Evolutionary conservation across 78 protist species (phyloP).

Genomic region (Dictyostelium purpureum): DNA sequence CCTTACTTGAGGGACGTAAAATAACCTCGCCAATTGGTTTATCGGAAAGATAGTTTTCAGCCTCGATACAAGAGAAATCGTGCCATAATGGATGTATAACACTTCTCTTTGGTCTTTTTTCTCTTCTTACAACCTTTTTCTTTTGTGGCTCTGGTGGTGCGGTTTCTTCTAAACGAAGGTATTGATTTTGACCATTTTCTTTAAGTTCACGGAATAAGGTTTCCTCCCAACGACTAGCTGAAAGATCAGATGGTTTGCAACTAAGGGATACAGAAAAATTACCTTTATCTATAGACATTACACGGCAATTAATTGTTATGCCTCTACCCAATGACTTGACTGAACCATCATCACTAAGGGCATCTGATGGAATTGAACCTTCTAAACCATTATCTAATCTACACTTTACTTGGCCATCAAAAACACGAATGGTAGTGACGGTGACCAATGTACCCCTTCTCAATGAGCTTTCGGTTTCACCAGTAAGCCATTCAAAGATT

Average conservation of each 20-base stretch:
- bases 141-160: background rate
- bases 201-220: background rate
- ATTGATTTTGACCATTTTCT: constrained; percentile 1
- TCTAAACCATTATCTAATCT: constrained; percentile 62
- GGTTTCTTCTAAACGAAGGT: constrained; percentile 2
- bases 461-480: constrained; percentile 37
- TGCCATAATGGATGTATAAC: constrained; percentile 76
- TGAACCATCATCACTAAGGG: constrained; percentile 21
- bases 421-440: constrained; percentile 10
- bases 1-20: constrained; percentile 69
- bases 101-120: constrained; percentile 11
- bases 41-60: constrained; percentile 32
- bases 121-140: background rate
- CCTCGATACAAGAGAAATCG: constrained; percentile 39
- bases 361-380: constrained; percentile 32
- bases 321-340: constrained; percentile 22
- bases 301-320: constrained; percentile 25
- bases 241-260: constrained; percentile 59
- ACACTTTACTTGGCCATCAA: constrained; percentile 4
- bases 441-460: constrained; percentile 54
- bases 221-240: constrained; percentile 29
- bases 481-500: constrained; percentile 62
- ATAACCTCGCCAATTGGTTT: constrained; percentile 68
- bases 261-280: constrained; percentile 37
- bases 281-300: constrained; percentile 23